Percentiles rank a stretch among this genome's conserved stretches.
phyloP scores from a whole-genome alignment of 73 alveolate genomes.

The Paraurostyla sp. region DNA sequence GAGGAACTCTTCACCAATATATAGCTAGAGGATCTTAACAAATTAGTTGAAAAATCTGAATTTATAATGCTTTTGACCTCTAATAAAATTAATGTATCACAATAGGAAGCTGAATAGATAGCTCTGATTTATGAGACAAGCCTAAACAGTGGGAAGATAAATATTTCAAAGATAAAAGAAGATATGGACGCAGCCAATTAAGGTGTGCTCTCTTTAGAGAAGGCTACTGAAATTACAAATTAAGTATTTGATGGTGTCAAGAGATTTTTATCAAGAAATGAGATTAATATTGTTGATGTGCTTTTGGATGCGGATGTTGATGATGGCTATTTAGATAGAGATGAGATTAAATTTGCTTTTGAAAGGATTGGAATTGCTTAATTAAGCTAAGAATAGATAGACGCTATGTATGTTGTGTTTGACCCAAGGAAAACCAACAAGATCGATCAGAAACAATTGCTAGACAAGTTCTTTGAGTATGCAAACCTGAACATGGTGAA shows the following conservation, averaged over 20 bases:
- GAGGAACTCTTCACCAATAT: neutral
- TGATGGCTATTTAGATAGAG: conserved; percentile 25
- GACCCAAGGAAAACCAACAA: neutral
- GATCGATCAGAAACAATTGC: neutral
- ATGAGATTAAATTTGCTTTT: conserved; percentile 16
- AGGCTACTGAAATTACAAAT: neutral
- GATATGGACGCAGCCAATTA: neutral
- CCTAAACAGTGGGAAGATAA: neutral
- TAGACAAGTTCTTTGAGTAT: conserved; percentile 26
- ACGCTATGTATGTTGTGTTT: neutral
- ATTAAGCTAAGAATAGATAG: neutral
- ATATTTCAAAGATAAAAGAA: neutral
- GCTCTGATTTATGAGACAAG: neutral
- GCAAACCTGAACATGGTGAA: conserved; percentile 20
- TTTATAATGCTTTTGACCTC: neutral
- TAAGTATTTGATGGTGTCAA: conserved; percentile 16
- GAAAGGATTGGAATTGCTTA: neutral
- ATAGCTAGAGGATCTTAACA: neutral
- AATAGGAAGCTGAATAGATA: neutral
- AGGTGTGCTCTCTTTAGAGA: neutral
- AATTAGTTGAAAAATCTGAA: conserved; percentile 23
- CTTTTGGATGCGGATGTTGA: conserved; percentile 17
- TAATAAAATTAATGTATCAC: neutral
- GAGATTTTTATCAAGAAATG: conserved; percentile 1
- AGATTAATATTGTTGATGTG: conserved; percentile 11